Evolutionary conservation across 1,139 yeast genomes (phyloP), one percentile per base, ranked within the genome.

Genomic region (Debaryomycetaceae sp.): DNA sequence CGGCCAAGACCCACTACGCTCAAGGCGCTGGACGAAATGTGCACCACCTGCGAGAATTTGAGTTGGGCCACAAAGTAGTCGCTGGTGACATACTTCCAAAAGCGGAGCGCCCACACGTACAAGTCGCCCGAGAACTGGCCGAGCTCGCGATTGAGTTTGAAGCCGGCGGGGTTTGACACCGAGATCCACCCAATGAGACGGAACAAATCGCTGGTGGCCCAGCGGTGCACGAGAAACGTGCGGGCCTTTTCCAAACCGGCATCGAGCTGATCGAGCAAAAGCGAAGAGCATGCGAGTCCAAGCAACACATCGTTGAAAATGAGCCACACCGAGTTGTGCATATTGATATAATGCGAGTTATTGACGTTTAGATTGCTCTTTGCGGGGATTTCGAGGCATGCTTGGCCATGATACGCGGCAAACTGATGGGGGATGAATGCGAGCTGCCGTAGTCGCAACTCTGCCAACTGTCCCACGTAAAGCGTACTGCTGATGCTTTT

Each of bases 261-360:
- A 0, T 49, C 54, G 13, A 60, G 55, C 37, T 77, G 60, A 5
- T 67, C 70, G 4, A 55, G 42, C 4, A 85, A 44, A 0, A 73
- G 32, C 2, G 69, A 57, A 15, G 82, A 71, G 2, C 75, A 35
- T 0, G 83, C 66, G 4, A 73, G 45, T 0, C 98, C 98, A 20
- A 87, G 47, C 2, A 90, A 62, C 4, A 83, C 51, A 47, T 92
- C 98, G 50, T 90, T 87, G 7, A 77, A 53, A 1, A 85, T 77
- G 13, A 92, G 59, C 97, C 98, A 92, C 3, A 86, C 43, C 1
- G 90, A 78, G 45, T 92, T 92, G 57, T 85, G 85, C 38, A 90
- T 71, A 34, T 86, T 71, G 42, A 90, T 87, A 47, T 90, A 92
- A 49, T 87, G 95, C 28, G 73, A 78, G 37, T 65, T 65, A 34